Conservation (phyloP, 2,329 filamentous ascomycete species). For the Dothidotthia symphoricarpi region DNA sequence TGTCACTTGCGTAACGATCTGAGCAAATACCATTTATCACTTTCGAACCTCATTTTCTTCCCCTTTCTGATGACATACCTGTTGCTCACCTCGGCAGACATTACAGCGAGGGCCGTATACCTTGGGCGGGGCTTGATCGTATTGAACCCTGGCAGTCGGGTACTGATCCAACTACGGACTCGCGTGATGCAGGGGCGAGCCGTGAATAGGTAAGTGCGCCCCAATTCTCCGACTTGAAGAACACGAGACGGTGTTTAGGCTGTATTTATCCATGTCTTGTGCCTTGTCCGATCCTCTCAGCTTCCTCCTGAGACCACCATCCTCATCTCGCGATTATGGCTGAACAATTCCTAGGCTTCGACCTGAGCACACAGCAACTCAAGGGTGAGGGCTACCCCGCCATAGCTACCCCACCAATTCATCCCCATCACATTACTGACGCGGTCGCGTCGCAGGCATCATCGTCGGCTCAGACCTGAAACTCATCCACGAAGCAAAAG, state of each 20-base stretch:
- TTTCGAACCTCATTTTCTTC: too few relatives aligned
- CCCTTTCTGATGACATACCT: too few relatives aligned
- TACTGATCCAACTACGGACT: too few relatives aligned
- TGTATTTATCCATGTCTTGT: conserved; percentile 13
- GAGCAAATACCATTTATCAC: not conserved
- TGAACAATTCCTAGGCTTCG: conserved; percentile 80
- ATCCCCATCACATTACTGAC: conserved; percentile 12
- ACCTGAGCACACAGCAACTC: conserved; percentile 94
- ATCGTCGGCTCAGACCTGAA: conserved; percentile 80
- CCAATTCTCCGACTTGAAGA: conserved; percentile 3
- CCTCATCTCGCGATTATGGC: conserved; percentile 28
- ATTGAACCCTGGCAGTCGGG: too few relatives aligned
- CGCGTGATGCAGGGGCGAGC: too few relatives aligned
- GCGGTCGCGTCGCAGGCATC: conserved; percentile 57
- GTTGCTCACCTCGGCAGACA: not conserved
- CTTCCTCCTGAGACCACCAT: not conserved
- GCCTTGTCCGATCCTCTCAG: not conserved
- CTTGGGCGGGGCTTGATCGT: too few relatives aligned
- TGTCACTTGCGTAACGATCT: not conserved
- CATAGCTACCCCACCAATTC: conserved; percentile 32
- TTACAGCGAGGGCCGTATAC: conserved; percentile 4
- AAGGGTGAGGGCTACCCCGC: conserved; percentile 62
- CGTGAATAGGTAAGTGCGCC: too few relatives aligned
- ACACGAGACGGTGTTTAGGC: conserved; percentile 12
- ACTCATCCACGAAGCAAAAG: conserved; percentile 80